These are phyloP conservation scores for Botryobasidium botryosum DNA, from an alignment of 768 basidiomycete genomes.

Conservation along the genomic window DNA sequence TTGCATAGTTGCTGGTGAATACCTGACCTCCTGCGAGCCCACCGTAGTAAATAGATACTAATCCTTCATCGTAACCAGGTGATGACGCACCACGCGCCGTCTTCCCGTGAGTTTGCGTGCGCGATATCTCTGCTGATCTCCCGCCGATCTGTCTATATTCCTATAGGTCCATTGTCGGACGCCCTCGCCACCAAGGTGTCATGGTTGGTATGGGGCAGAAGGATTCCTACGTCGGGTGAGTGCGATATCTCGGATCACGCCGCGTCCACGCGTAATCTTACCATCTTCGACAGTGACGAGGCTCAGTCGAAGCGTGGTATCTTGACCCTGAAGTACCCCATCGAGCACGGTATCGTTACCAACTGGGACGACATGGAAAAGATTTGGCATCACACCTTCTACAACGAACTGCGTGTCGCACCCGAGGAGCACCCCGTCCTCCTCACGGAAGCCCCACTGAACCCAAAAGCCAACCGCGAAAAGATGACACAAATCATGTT, in stretches of 20 bases:
- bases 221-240: constrained; percentile 88
- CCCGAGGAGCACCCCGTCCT: constrained; percentile 62
- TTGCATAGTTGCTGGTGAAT: constrained; percentile 43
- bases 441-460: constrained; percentile 54
- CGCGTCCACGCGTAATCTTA: constrained; percentile 8
- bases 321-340: constrained; percentile 82
- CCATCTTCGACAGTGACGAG: constrained; percentile 80
- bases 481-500: constrained; percentile 72
- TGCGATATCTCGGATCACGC: constrained; percentile 9
- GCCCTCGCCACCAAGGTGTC: constrained; percentile 85
- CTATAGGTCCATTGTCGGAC: constrained; percentile 75
- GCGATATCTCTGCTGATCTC: not conserved
- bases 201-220: constrained; percentile 98
- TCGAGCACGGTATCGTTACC: constrained; percentile 87
- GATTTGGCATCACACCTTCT: constrained; percentile 97
- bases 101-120: constrained; percentile 58
- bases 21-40: not conserved
- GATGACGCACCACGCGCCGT: constrained; percentile 86
- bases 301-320: constrained; percentile 93
- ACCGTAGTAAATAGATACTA: constrained; percentile 15
- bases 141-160: constrained; percentile 5
- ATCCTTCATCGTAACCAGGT: constrained; percentile 26
- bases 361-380: constrained; percentile 90
- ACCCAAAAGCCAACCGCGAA: constrained; percentile 58
- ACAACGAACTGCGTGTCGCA: constrained; percentile 63